Base-by-base conservation (phyloP, 108 stramenopile genomes). In the Cyclotella baltica region DNA sequence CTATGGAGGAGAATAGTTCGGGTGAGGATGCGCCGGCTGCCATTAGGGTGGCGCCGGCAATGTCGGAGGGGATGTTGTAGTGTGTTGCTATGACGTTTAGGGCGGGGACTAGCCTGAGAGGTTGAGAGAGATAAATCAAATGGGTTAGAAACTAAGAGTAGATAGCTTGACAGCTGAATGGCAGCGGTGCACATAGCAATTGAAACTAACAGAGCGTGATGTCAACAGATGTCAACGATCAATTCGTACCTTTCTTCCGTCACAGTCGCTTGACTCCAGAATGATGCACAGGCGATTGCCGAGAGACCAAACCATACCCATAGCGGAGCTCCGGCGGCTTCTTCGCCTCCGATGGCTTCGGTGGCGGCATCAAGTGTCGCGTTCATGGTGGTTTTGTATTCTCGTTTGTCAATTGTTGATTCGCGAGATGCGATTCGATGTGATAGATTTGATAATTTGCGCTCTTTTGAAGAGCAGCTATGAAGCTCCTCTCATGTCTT, bases 11-110 rank as follows among this genome's bases (percentile, higher is more conserved):
- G 37, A 91, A 89, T 0, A 94, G 66, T 73, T 92, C 91, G 9
- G 93, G 91, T 27, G 89, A 88, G 0, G 89, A 91, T 30, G 91
- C 91, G 4, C 91, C 93, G 0, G 93, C 93, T 50, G 93, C 93
- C 91, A 94, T 92, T 15, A 94, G 61, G 9, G 91, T 94, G 18
- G 91, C 93, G 4, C 93, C 71, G 13, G 62, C 58, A 48, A 65
- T 78, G 43, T 63, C 67, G 30, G 22, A 20, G 15, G 67, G 48
- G 19, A 67, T 67, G 50, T 30, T 52, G 35, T 52, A 67, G 67
- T 67, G 67, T 11, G 48, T 67, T 51, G 67, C 67, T 18, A 67
- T 67, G n/a, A 67, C 67, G 31, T 67, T 67, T 25, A 67, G 67
- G 1, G 67, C 67, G 27, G 67, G 67, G 1, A 67, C 67, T 1